Evolutionary conservation across 2,329 filamentous ascomycete genomes (phyloP).

Genomic region (Colletotrichum euphorbiae): DNA sequence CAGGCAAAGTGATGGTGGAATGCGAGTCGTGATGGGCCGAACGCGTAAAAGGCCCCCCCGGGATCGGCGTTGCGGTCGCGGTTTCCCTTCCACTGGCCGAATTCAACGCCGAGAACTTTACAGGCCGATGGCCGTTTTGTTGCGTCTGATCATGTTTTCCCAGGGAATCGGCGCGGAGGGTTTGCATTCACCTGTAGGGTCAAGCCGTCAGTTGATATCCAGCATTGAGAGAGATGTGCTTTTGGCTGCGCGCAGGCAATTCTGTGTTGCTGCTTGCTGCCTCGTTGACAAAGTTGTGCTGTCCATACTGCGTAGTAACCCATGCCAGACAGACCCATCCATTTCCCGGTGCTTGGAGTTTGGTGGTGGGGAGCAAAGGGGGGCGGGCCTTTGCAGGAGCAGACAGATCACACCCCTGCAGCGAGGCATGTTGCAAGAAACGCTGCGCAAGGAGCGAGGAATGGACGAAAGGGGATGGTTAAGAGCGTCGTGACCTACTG

Average conservation of each 20-base stretch:
- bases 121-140: constrained; percentile 43
- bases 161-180: constrained; percentile 50
- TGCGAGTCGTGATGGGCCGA: constrained; percentile 26
- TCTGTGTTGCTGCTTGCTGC: background rate
- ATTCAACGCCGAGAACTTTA: background rate
- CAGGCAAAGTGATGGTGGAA: background rate
- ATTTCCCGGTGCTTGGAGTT: constrained; percentile 31
- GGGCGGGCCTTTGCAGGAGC: constrained; percentile 9
- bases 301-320: no score
- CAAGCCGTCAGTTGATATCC: constrained; percentile 11
- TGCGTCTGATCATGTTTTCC: constrained; percentile 52
- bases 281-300: background rate
- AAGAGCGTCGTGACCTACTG: constrained; percentile 49
- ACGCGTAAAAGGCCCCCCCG: background rate
- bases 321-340: constrained; percentile 29
- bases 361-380: constrained; percentile 13
- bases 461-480: background rate
- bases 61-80: constrained; percentile 6
- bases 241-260: background rate
- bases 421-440: background rate
- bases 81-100: no score
- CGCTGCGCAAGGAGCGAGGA: background rate
- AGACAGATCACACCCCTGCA: constrained; percentile 21
- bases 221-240: background rate
- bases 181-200: constrained; percentile 50